Base-by-base conservation (phyloP, 495 filamentous ascomycete genomes). In the Aspergillus cavernicola region DNA sequence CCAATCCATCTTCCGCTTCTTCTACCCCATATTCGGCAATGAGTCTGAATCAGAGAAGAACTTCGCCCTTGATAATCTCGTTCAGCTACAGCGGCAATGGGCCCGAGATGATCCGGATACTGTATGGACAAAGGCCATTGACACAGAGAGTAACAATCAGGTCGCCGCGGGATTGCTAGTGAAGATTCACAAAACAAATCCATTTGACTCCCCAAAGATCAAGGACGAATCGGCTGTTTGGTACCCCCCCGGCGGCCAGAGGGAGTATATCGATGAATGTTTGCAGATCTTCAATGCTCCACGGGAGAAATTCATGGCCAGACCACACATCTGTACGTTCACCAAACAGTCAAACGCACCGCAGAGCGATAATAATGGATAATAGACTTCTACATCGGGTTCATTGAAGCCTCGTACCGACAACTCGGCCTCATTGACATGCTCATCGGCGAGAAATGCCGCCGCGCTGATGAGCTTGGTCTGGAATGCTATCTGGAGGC, bases 1-100 rank as follows among this genome's bases (percentile, higher is more conserved):
- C 15, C 47, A 50, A n/a, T 29, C 35, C 4, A 50, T 50, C 47
- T 39, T 40, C 35, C 47, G 47, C 4, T 50, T 50, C 24, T 32
- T 29, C 35, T 46, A 46, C 42, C 42, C 42, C 24, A 46, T 46
- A 24, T 46, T 46, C 42, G 42, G 42, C 42, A 10, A 19, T 15
- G 42, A 46, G 26, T 20, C 42, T 9, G 24, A n/a, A 7, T 6
- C 4, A 7, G 42, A 46, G 6, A 46, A 46, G 29, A 16, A 15
- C 12, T 2, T 19, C 26, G 42, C 42, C 4, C 29, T 46, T 13
- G 16, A 3, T 9, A 46, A 46, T 7, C 42, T 46, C 12, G 42
- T 46, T n/a, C 24, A 32, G 15, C 18, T 46, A 10, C 26, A 46
- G 13, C 42, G 42, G 0, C 42, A 46, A 19, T 46, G 42, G 42